Evolutionary conservation across 192 early-diverging fungal genomes (phyloP), one percentile per base, ranked within the genome.

Genomic region (Phycomyces blakesleeanus): DNA sequence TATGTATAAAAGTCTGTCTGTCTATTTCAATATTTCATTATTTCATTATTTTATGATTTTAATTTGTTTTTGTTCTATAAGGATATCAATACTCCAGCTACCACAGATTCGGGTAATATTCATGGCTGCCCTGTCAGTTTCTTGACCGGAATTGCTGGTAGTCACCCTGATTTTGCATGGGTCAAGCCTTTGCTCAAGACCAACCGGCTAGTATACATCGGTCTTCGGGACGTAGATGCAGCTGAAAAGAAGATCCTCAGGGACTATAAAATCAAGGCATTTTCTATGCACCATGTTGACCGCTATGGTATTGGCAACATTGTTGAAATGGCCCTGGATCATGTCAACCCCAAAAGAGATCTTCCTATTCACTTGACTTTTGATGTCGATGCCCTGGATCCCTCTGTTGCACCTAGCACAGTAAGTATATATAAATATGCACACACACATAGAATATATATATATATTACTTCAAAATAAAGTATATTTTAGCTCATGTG

Each of bases 101-200:
- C 87, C 18, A 93, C 93, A 7, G 83, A 85, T 14, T 89, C 88
- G 16, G 96, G 96, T n/a, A 96, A 98, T 77, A 80, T 98, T 52
- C 96, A 98, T 65, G 96, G 96, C n/a, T 98, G 96, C 73, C 96
- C 96, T 34, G 72, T 96, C 38, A 86, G 91, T 8, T 98, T 94
- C 72, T 73, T 98, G 49, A 79, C 92, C 62, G 95, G 93, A 6
- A 81, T 96, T 40, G 84, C 87, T 51, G 81, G 78, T 14, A 64
- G 81, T 42, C 63, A 87, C 34, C 76, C 76, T 7, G 81, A 71
- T 49, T 95, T 94, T 60, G 72, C 67, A 25, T 98, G 96, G 96
- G 75, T 94, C 29, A 83, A 85, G 55, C 87, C 89, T 25, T 83
- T 85, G 66, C 79, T 98, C 50, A 80, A 75, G 39, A 74, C 81